phyloP scores from a whole-genome alignment of 2,329 filamentous ascomycete species.

The Cladosporium sp. region DNA sequence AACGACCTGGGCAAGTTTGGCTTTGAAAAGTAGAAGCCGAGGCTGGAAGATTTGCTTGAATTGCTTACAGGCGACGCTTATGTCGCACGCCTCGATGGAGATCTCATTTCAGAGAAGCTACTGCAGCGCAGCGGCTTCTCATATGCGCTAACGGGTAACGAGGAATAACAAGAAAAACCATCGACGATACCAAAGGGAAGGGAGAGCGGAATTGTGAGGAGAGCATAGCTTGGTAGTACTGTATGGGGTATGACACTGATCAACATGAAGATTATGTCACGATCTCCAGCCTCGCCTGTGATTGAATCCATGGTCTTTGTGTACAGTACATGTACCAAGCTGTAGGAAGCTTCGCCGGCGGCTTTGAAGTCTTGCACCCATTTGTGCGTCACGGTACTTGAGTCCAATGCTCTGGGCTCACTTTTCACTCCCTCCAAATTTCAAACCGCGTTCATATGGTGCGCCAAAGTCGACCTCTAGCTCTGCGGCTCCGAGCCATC shows the following conservation, averaged over 20 bases:
- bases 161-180: background rate
- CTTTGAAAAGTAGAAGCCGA: constrained; percentile 50
- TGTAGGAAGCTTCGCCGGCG: background rate
- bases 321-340: too few species aligned
- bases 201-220: background rate
- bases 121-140: background rate
- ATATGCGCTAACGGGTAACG: constrained; percentile 6
- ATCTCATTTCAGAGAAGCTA: background rate
- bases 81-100: background rate
- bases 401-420: too few species aligned
- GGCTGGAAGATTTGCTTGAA: background rate
- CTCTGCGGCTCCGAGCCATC: background rate
- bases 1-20: constrained; percentile 58
- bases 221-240: constrained; percentile 8
- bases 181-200: background rate
- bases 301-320: too few species aligned
- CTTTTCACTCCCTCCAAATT: too few species aligned
- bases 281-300: too few species aligned
- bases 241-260: background rate
- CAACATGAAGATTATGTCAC: background rate
- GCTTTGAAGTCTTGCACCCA: background rate
- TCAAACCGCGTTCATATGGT: too few species aligned
- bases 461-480: background rate
- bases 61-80: background rate
- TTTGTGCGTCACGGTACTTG: background rate